These are phyloP conservation scores for Fusarium sp. DNA, from an alignment of 2,329 filamentous ascomycete species.

Conservation along the genomic window DNA sequence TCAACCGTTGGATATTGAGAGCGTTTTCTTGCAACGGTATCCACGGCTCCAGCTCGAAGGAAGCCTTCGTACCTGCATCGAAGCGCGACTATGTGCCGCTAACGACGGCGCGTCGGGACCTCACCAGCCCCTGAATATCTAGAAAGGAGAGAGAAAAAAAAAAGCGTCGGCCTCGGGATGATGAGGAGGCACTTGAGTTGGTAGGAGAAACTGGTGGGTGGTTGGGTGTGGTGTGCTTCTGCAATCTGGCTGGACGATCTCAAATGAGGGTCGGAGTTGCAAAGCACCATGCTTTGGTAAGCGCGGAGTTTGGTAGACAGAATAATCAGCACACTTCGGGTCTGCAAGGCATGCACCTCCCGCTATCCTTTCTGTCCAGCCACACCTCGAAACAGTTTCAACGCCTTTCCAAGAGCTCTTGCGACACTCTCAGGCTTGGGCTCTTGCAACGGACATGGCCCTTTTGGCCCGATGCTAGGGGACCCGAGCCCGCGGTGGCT, in stretches of 20 bases:
- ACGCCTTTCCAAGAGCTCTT: conserved; percentile 5
- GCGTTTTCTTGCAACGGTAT: conserved; percentile 3
- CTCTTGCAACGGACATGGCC: background rate
- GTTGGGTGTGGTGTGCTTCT: conserved; percentile 22
- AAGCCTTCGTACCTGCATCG: conserved; percentile 9
- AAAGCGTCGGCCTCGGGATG: conserved; percentile 15
- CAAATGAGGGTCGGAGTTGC: conserved; percentile 20
- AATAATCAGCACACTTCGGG: conserved; percentile 8
- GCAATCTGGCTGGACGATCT: conserved; percentile 18
- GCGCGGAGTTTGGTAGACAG: conserved; percentile 6
- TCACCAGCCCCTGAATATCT: conserved; percentile 28
- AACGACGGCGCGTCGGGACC: conserved; percentile 16
- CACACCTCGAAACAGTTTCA: conserved; percentile 1
- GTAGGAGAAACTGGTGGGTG: conserved; percentile 16
- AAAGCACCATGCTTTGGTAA: conserved; percentile 1
- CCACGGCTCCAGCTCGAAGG: background rate
- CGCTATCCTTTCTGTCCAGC: background rate
- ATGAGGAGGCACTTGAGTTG: conserved; percentile 24
- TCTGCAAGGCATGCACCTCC: background rate
- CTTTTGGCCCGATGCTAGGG: conserved; percentile 34
- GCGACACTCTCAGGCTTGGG: conserved; percentile 1
- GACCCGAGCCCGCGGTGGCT: conserved; percentile 34
- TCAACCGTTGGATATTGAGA: conserved; percentile 1
- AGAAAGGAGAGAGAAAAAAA: conserved; percentile 28
- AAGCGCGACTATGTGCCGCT: conserved; percentile 22